Percentiles rank a stretch among this genome's conserved stretches.
Evolutionary conservation across 2,329 filamentous ascomycete species (phyloP).

Genomic region (Aspergillus clavatus): DNA sequence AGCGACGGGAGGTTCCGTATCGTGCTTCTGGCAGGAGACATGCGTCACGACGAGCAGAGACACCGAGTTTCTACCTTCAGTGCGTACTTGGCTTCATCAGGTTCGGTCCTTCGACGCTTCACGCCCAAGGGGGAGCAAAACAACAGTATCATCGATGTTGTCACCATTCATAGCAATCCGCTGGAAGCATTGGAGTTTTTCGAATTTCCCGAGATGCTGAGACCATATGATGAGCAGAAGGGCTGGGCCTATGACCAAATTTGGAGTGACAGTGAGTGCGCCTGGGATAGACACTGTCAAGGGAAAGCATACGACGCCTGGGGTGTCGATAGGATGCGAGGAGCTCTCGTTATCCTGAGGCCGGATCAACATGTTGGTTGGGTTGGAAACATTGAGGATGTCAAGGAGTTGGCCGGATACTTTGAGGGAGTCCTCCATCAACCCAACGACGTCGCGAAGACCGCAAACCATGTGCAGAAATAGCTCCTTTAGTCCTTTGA

Average conservation of each 20-base stretch:
- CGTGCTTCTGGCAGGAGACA: conserved; percentile 57
- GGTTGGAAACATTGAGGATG: conserved; percentile 24
- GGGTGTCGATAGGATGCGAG: conserved; percentile 21
- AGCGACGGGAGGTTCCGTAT: conserved; percentile 34
- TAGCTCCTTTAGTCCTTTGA: too few relatives aligned
- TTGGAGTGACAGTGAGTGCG: conserved; percentile 47
- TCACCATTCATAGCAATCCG: conserved; percentile 56
- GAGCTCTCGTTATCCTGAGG: conserved; percentile 20
- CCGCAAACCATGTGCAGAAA: neutral
- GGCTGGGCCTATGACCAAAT: conserved; percentile 57
- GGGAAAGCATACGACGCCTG: conserved; percentile 25
- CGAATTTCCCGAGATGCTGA: conserved; percentile 47
- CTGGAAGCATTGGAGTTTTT: conserved; percentile 48
- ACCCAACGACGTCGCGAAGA: neutral
- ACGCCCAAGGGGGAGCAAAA: conserved; percentile 36
- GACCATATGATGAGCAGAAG: conserved; percentile 42
- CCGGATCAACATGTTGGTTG: conserved; percentile 29
- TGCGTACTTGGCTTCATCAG: conserved; percentile 28
- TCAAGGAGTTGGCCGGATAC: conserved; percentile 18
- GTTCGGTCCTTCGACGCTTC: conserved; percentile 41
- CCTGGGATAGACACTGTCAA: conserved; percentile 20
- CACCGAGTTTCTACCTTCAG: conserved; percentile 47
- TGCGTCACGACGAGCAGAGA: conserved; percentile 44
- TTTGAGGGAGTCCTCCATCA: conserved; percentile 18
- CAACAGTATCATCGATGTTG: conserved; percentile 53